These are phyloP conservation scores for Chalaropsis thielavioides DNA, from an alignment of 2,329 filamentous ascomycete species.

Conservation along the genomic window DNA sequence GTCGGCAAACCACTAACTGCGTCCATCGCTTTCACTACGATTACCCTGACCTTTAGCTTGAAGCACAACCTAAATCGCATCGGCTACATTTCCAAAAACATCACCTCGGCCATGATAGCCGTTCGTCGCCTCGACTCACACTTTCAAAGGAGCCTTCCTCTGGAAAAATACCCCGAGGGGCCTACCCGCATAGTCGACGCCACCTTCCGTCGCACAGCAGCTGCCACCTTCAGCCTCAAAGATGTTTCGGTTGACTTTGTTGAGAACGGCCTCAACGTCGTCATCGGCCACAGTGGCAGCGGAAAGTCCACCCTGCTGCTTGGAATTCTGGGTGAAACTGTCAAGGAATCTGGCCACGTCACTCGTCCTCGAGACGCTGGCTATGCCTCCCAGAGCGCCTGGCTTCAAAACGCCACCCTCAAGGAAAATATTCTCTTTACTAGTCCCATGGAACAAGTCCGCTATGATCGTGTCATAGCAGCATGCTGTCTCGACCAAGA, in stretches of 20 bases:
- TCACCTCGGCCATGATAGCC: constrained; percentile 33
- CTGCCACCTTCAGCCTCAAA: constrained; percentile 35
- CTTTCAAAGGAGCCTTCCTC: constrained; percentile 36
- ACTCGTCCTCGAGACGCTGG: constrained; percentile 38
- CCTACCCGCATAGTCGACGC: constrained; percentile 33
- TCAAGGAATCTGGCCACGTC: constrained; percentile 34
- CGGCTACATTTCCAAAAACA: constrained; percentile 23
- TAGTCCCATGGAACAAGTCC: constrained; percentile 34
- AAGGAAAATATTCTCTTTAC: constrained; percentile 42
- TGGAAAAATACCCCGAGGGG: constrained; percentile 35
- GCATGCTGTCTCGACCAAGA: constrained; percentile 41
- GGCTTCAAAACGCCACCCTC: constrained; percentile 43
- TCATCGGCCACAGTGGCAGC: constrained; percentile 40
- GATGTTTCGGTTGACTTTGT: constrained; percentile 38
- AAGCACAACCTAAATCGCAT: constrained; percentile 31
- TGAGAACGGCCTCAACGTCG: constrained; percentile 38
- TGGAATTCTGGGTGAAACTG: constrained; percentile 40
- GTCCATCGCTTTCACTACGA: constrained; percentile 43
- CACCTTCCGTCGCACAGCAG: constrained; percentile 36
- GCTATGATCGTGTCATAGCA: constrained; percentile 41
- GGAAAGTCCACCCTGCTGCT: constrained; percentile 43
- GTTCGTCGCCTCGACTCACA: constrained; percentile 40
- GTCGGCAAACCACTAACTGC: constrained; percentile 36
- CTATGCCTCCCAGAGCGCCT: constrained; percentile 42
- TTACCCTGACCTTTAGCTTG: constrained; percentile 39